phyloP scores from a whole-genome alignment of 257 asterid genomes.

The Dorcoceras hygrometricum region DNA sequence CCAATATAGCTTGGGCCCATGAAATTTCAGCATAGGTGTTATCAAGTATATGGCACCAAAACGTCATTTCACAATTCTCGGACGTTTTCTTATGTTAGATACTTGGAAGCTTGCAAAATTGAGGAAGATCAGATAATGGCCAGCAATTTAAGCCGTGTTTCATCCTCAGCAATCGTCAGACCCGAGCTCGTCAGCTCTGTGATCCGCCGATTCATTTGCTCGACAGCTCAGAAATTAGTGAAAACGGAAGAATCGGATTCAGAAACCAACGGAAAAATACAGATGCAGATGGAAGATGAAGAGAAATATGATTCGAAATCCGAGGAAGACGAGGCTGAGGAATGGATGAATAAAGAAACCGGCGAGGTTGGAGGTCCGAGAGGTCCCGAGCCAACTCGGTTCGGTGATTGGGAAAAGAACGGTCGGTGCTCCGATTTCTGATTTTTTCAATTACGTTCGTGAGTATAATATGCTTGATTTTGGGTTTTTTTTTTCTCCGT shows the following conservation, averaged over 20 bases:
- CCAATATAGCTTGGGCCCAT: too few species aligned
- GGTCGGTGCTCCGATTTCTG: conserved; percentile 90
- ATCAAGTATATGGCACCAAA: too few species aligned
- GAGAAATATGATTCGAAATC: conserved; percentile 9
- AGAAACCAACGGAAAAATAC: conserved; percentile 29
- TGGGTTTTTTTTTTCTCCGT: too few species aligned
- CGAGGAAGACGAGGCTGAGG: conserved; percentile 25
- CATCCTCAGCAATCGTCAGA: conserved; percentile 35
- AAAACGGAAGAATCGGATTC: conserved; percentile 24
- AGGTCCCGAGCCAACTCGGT: conserved; percentile 93
- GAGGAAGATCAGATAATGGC: conserved; percentile 41
- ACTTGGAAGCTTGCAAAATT: neutral
- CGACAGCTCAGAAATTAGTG: conserved; percentile 42
- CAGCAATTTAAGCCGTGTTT: conserved; percentile 39
- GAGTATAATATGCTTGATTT: too few species aligned
- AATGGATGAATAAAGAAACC: conserved; percentile 41
- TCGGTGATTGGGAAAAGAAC: conserved; percentile 84
- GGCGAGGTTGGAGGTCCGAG: conserved; percentile 84
- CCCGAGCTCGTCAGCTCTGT: conserved; percentile 28
- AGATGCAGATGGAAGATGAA: conserved; percentile 28
- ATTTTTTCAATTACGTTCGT: conserved; percentile 6
- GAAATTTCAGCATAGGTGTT: too few species aligned
- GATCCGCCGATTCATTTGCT: conserved; percentile 42
- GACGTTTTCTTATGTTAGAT: too few species aligned
- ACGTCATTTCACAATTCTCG: neutral